Evolutionary conservation across 176 grass and related monocot genomes (phyloP).

Genomic region (Avena atlantica): DNA sequence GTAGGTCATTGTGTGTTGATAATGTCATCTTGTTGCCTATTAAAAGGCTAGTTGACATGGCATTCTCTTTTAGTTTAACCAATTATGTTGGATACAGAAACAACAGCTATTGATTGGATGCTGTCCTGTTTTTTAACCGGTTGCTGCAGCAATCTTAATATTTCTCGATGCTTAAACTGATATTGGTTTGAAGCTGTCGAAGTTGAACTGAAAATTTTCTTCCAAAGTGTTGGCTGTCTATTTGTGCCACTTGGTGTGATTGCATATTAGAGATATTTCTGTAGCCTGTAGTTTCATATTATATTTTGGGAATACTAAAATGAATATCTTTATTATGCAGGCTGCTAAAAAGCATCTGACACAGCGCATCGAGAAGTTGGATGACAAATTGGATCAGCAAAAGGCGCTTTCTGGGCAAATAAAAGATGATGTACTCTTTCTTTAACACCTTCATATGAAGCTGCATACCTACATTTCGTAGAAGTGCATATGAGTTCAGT

Average conservation of each 20-base stretch:
- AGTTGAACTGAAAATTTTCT: neutral
- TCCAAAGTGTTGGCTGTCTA: constrained; percentile 11
- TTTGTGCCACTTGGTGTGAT: constrained; percentile 15
- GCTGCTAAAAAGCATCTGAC: constrained; percentile 93
- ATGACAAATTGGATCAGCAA: constrained; percentile 98
- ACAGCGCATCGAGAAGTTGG: constrained; percentile 91
- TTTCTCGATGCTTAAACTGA: constrained; percentile 27
- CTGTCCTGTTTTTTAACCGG: neutral
- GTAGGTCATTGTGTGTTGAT: constrained; percentile 4
- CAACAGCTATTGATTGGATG: neutral
- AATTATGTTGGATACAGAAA: constrained; percentile 13
- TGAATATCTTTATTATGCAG: constrained; percentile 56
- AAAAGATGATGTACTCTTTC: constrained; percentile 77
- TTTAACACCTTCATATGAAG: constrained; percentile 24
- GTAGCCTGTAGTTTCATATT: constrained; percentile 3
- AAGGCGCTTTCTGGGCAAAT: constrained; percentile 90
- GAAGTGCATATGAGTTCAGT: neutral
- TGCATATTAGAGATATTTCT: constrained; percentile 15
- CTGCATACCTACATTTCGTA: constrained; percentile 25
- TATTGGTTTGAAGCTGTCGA: neutral
- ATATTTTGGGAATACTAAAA: neutral
- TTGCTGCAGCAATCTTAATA: constrained; percentile 15
- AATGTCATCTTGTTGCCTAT: constrained; percentile 16
- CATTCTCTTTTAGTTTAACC: neutral
- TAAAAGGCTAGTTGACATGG: constrained; percentile 1